A percentile compares a stretch with the other conserved stretches of the same genome.
Evolutionary conservation across 176 grass and related monocot genomes (phyloP).

Genomic region (Aegilops bicornis): DNA sequence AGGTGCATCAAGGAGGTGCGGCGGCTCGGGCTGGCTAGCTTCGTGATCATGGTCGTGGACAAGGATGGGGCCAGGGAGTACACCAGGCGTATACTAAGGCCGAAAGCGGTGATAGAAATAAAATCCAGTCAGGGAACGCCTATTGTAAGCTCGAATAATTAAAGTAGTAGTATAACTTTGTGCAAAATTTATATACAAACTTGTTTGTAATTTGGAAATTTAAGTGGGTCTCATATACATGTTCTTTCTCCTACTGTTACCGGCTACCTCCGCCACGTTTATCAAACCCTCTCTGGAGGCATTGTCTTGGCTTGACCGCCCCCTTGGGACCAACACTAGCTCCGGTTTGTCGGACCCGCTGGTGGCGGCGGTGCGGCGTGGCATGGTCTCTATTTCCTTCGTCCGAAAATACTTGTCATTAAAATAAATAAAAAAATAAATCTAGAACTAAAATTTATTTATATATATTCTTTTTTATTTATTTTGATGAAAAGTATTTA

Average conservation of each 20-base stretch:
- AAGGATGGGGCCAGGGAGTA: conserved; percentile 58
- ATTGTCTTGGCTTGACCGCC: too few species aligned
- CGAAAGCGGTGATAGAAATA: not conserved
- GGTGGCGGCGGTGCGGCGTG: too few species aligned
- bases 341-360: too few species aligned
- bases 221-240: not conserved
- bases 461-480: too few species aligned
- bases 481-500: too few species aligned
- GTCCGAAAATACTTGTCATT: too few species aligned
- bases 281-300: too few species aligned
- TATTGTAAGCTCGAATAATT: not conserved
- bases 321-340: too few species aligned
- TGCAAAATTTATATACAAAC: not conserved
- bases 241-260: not conserved
- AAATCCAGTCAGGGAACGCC: not conserved
- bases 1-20: not conserved
- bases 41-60: conserved; percentile 35
- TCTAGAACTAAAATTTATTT: too few species aligned
- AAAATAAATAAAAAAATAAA: too few species aligned
- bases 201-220: not conserved
- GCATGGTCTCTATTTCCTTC: too few species aligned
- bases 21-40: conserved; percentile 2
- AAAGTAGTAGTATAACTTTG: not conserved
- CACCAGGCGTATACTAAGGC: conserved; percentile 17
- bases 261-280: too few species aligned